Conservation (phyloP, 2,329 filamentous ascomycete species). For the Phyllosticta citribraziliensis region DNA sequence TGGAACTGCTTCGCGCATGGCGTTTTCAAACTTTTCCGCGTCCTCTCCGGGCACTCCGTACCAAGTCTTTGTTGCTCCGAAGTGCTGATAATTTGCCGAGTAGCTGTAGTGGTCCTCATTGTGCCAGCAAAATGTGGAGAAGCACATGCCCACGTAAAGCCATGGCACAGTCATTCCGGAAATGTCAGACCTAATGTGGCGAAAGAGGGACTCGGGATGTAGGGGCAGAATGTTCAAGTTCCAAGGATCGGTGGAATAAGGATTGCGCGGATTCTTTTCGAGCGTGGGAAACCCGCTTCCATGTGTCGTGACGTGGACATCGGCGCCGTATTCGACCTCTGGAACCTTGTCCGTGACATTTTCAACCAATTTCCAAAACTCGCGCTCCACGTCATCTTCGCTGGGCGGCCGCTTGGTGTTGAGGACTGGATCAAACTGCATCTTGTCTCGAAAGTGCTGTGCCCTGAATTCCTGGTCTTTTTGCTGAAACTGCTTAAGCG, state of each 20-base stretch:
- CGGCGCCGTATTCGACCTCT: slow-evolving; percentile 94
- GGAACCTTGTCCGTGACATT: slow-evolving; percentile 82
- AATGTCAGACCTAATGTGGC: slow-evolving; percentile 96
- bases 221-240: slow-evolving; percentile 90
- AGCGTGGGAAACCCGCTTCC: slow-evolving; percentile 94
- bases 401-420: slow-evolving; percentile 74
- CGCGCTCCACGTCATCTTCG: slow-evolving; percentile 89
- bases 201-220: slow-evolving; percentile 83
- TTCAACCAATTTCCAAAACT: slow-evolving; percentile 93
- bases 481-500: slow-evolving; percentile 89
- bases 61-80: slow-evolving; percentile 97
- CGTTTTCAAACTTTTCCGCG: slow-evolving; percentile 86
- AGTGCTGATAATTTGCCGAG: slow-evolving; percentile 96
- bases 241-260: slow-evolving; percentile 86
- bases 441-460: slow-evolving; percentile 81
- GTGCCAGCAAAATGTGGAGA: slow-evolving; percentile 99
- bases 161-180: slow-evolving; percentile 99
- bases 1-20: slow-evolving; percentile 90
- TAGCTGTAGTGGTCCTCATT: slow-evolving; percentile 98
- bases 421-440: slow-evolving; percentile 75
- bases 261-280: slow-evolving; percentile 78
- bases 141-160: slow-evolving; percentile 99
- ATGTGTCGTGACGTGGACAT: slow-evolving; percentile 96
- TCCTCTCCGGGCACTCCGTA: slow-evolving; percentile 94
- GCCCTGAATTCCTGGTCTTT: slow-evolving; percentile 94